These are phyloP conservation scores for Cylindrotheca fusiformis DNA, from an alignment of 108 stramenopile species.

Conservation along the genomic window DNA sequence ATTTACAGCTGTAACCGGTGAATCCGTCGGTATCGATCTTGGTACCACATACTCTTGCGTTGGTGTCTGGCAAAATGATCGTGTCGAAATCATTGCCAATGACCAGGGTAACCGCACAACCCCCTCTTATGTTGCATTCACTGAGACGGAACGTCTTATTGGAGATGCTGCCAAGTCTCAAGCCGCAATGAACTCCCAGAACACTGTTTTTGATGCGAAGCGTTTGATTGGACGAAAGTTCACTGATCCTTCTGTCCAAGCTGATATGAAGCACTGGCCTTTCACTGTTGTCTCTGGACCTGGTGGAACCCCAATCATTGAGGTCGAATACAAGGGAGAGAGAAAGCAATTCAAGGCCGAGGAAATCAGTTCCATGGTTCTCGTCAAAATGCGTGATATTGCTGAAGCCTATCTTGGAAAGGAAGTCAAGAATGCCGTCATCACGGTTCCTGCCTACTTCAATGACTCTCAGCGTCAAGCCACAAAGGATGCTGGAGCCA, in stretches of 20 bases:
- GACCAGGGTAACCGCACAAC: conserved; percentile 99
- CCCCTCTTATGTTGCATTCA: conserved; percentile 99
- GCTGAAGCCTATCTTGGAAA: conserved; percentile 98
- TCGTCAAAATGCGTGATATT: conserved; percentile 98
- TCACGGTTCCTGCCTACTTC: conserved; percentile 99
- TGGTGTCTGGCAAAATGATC: conserved; percentile 98
- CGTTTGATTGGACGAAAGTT: conserved; percentile 97
- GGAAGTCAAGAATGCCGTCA: conserved; percentile 99
- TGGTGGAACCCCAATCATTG: conserved; percentile 94
- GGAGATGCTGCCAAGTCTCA: conserved; percentile 95
- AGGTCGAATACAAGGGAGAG: conserved; percentile 99
- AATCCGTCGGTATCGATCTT: conserved; percentile 91
- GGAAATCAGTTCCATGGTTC: conserved; percentile 99
- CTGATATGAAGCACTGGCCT: conserved; percentile 99
- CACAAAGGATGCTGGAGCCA: conserved; percentile 99
- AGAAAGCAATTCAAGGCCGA: conserved; percentile 96
- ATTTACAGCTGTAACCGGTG: conserved; percentile 56
- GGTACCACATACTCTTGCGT: conserved; percentile 98
- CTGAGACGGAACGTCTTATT: conserved; percentile 97
- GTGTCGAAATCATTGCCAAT: conserved; percentile 99
- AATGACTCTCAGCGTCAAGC: conserved; percentile 99
- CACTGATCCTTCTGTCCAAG: conserved; percentile 88
- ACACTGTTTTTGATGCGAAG: conserved; percentile 99
- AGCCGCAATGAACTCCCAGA: conserved; percentile 96
- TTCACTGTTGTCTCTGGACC: conserved; percentile 91